Evolutionary conservation across 768 basidiomycete species (phyloP).

Genomic region (Neoboletus magnificus): DNA sequence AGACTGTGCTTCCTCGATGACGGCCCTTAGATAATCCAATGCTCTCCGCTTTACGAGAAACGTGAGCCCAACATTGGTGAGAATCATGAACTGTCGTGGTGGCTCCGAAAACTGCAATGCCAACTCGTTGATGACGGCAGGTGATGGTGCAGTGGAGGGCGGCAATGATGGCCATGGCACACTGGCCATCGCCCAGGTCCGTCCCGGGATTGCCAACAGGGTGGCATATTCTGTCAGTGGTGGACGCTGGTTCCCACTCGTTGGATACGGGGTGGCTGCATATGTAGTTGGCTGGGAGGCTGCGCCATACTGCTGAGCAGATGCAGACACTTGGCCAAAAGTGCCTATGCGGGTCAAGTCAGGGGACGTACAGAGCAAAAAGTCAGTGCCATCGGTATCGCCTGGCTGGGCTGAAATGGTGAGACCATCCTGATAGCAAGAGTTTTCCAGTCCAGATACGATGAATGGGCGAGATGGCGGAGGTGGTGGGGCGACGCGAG

Average conservation of each 20-base stretch:
- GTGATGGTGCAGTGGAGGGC: conserved; percentile 42
- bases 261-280: conserved; percentile 39
- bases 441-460: conserved; percentile 54
- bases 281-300: conserved; percentile 40
- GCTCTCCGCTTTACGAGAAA: conserved; percentile 80
- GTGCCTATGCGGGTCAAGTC: conserved; percentile 71
- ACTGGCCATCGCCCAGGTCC: conserved; percentile 79
- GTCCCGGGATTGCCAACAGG: conserved; percentile 73
- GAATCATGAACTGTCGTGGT: conserved; percentile 77
- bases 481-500: conserved; percentile 42
- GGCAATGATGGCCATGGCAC: conserved; percentile 37
- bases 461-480: conserved; percentile 55
- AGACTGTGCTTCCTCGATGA: conserved; percentile 77
- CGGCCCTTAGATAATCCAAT: conserved; percentile 77
- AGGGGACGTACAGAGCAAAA: conserved; percentile 69
- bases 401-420: conserved; percentile 70
- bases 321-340: conserved; percentile 60
- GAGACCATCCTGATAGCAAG: conserved; percentile 66
- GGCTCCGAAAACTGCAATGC: conserved; percentile 76
- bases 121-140: conserved; percentile 71
- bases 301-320: conserved; percentile 31
- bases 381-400: conserved; percentile 71
- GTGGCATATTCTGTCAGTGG: conserved; percentile 77
- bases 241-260: conserved; percentile 45
- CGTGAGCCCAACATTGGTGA: conserved; percentile 83